phyloP scores from a whole-genome alignment of 2,329 filamentous ascomycete genomes.

The Colletotrichum zoysiae region DNA sequence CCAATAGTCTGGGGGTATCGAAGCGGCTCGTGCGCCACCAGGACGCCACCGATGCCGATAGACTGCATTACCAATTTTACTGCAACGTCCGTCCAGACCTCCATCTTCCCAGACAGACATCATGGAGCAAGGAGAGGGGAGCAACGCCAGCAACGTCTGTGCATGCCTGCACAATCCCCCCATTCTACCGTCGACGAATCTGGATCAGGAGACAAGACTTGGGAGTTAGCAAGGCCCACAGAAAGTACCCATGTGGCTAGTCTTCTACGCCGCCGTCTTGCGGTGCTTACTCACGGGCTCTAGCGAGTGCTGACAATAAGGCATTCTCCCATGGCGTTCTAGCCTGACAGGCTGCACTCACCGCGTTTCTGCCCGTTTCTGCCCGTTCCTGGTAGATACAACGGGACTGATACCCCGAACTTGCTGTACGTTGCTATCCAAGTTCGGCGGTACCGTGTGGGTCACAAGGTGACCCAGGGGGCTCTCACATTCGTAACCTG shows the following conservation, averaged over 20 bases:
- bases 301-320: background rate
- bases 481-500: background rate
- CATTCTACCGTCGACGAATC: background rate
- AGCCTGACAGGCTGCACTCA: background rate
- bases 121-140: conserved; percentile 3
- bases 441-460: background rate
- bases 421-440: background rate
- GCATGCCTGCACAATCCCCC: background rate
- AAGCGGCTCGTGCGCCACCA: conserved; percentile 23
- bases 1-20: background rate
- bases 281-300: background rate
- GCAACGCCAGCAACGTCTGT: background rate
- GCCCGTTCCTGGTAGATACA: background rate
- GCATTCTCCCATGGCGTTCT: background rate
- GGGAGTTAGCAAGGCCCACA: background rate
- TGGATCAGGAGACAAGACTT: background rate
- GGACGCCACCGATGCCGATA: background rate
- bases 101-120: conserved; percentile 4
- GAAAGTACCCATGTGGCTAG: background rate
- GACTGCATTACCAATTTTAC: background rate
- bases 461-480: background rate
- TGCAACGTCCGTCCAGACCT: conserved; percentile 3
- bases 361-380: too few species aligned
- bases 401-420: too few species aligned
- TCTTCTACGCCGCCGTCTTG: background rate